Evolutionary conservation across 1,284 basidiomycete species (phyloP), one percentile per base, ranked within the genome.

Genomic region (Agaricales sp.): DNA sequence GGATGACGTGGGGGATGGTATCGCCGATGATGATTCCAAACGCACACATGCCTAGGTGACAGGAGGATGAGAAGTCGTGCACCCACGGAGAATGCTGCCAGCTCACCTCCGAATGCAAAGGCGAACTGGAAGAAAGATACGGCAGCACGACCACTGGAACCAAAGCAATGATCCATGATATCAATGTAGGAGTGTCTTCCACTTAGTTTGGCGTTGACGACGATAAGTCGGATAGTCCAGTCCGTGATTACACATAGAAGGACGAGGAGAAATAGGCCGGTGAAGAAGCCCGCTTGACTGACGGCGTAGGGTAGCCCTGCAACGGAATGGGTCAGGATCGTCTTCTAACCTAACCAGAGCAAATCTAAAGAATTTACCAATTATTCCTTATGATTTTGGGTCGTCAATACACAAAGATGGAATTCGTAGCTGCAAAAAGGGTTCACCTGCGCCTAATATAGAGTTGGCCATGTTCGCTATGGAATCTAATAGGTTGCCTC

Each of bases 61-160:
- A 18, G 49, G 21, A 21, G 46, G 22, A 47, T 45, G 24, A 52
- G 47, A 46, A 46, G 18, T 52, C 37, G 24, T 23, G 46, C 21
- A 20, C 47, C 41, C 35, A 37, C n/a, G 13, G 19, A 41, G 44
- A 45, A 43, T 44, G 25, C 37, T 16, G 52, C 20, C 3, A 50
- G 57, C 77, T 59, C 66, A 81, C 92, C 93, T 59, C 95, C 95
- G 57, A 96, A 97, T 1, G 95, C 95, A 60, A 98, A 98, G 0
- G 92, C 77, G 60, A 99, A 98, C 62, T 99, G 96, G 64, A 99
- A 99, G 65, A 98, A 87, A 0, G 93, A 96, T 12, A 98, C 92
- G 0, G 92, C 91, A 2, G 90, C 89, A 47, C 90, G 78, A 23
- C 93, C 93, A 50, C 80, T 82, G 3, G 78, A 68, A 6, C 96